Base-by-base conservation (phyloP, 148 eudicot genomes). In the Rhododendron henanense region DNA sequence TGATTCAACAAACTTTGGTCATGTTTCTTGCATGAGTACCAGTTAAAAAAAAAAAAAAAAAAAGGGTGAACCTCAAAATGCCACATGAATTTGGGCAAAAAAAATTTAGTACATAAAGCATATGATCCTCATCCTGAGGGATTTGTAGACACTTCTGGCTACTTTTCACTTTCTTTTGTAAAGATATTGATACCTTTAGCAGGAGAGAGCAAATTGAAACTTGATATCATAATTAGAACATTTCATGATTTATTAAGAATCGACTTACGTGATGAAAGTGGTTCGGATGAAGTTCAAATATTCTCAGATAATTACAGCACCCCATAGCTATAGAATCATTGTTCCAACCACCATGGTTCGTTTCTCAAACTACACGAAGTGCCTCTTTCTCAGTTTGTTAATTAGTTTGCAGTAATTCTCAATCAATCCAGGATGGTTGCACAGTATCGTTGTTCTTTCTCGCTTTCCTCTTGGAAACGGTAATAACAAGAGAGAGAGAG, bases 1-100 rank as follows among this genome's bases (percentile, higher is more conserved):
- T 90, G 91, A 65, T 88, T 81, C 89, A 94, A 90, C 91, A 88
- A 90, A 90, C 85, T 78, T 7, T 65, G 82, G 50, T 87, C 94
- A 92, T 73, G 48, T 50, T 31, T 88, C 59, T 45, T 85, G 93
- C 86, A 88, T 90, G 93, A 84, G 67, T 85, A 57, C 19, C 21
- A 19, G 63, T 57, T 41, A 6, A 41, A 39, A 39, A 39, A 39
- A 6, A 6, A 0, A 5, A 0, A 39, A 39, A 39, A 16, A 51
- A 19, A 57, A 19, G 21, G 63, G 63, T 48, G 53, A 48, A 48
- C 14, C 11, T 48, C 53, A 48, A 48, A 48, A 48, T 48, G 51
- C 51, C 51, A 48, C 51, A 10, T 48, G 51, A 10, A 48, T 48
- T 48, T 48, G 51, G 51, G 53, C 53, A 50, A 50, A 50, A 11